Base-by-base conservation (phyloP, 257 asterid genomes). In the Capsicum rhomboideum region DNA sequence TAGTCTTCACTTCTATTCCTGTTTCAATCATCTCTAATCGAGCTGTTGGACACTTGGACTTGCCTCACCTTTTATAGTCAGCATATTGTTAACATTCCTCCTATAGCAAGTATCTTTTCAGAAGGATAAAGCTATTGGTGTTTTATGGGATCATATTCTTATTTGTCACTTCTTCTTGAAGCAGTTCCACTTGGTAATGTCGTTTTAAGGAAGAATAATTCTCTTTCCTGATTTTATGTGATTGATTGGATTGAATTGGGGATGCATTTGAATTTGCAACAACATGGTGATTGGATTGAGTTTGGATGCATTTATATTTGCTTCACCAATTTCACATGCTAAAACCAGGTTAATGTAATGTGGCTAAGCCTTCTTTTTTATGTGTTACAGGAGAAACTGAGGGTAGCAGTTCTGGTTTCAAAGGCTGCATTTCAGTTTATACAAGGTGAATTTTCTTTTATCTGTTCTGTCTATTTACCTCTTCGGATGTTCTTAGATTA, bases 331-430 rank as follows among this genome's bases (percentile, higher is more conserved):
- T 50, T 50, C 46, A 50, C 26, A 16, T 77, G 44, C 44, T 77
- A 26, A 77, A 77, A 50, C 82, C 63, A 9, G 81, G 23, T 75
- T 49, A 75, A 49, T 8, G 40, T 49, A 75, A 49, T 8, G 40
- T 49, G 6, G 61, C 82, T 77, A 50, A 77, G 82, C 63, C 61
- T 26, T 75, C 26, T 50, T 28, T 74, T 75, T 26, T 50, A 16
- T 50, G 13, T 31, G 49, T 52, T 66, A 68, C 64, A 82, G 85
- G 85, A 82, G 85, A 67, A 82, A 67, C 79, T 82, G n/a, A 82
- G 85, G 40, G 31, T 82, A 49, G 85, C 85, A 49, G 79, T 82
- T 34, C 80, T 82, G 67, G 85, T 82, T 67, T 82, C 85, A 18
- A 66, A 82, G 78, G 85, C 85, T 52, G 85, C 85, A 49, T 23